A percentile compares a stretch with the other conserved stretches of the same genome.
Evolutionary conservation across 139 green algal genomes (phyloP).

Genomic region (Desmodesmus armatus): DNA sequence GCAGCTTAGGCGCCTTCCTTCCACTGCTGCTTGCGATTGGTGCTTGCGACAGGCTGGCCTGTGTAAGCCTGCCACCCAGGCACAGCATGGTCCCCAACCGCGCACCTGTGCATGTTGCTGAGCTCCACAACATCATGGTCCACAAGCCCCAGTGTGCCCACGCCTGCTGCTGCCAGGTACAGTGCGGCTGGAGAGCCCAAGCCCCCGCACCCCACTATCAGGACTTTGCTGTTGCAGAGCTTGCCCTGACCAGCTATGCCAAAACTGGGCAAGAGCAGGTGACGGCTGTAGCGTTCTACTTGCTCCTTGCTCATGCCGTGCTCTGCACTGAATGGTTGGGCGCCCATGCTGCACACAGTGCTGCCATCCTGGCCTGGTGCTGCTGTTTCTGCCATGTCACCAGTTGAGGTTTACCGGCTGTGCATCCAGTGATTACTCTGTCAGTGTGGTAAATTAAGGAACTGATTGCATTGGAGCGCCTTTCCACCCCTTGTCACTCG

Average conservation of each 20-base stretch:
- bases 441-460: no score
- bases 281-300: conserved; percentile 85
- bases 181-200: conserved; percentile 87
- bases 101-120: conserved; percentile 93
- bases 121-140: conserved; percentile 89
- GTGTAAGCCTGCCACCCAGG: no score
- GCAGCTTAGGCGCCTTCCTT: no score
- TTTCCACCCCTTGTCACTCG: no score
- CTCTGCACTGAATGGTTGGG: conserved; percentile 22
- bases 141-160: conserved; percentile 84
- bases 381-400: not conserved
- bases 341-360: no score
- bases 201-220: conserved; percentile 91
- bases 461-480: no score
- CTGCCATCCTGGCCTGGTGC: not conserved
- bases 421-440: no score
- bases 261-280: conserved; percentile 89
- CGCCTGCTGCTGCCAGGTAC: conserved; percentile 89
- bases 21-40: no score
- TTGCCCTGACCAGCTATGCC: conserved; percentile 78
- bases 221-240: conserved; percentile 73
- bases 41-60: no score
- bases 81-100: no score
- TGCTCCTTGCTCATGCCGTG: conserved; percentile 74
- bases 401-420: no score